Percentiles rank a stretch among this genome's conserved stretches.
phyloP scores from a whole-genome alignment of 2,329 filamentous ascomycete genomes.

The Diaporthe velutina region DNA sequence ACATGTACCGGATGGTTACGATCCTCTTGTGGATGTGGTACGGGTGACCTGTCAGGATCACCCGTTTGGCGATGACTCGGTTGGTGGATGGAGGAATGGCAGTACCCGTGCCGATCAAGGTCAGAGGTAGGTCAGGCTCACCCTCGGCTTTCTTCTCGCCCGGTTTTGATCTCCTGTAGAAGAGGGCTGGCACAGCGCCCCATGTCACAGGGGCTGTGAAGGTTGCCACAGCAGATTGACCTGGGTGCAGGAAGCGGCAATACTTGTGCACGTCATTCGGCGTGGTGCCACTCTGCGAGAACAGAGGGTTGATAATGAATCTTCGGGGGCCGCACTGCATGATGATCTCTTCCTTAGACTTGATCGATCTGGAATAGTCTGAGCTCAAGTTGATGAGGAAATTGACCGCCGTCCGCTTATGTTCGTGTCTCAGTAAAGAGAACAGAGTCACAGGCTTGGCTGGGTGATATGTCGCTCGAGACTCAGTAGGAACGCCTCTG shows the following conservation, averaged over 20 bases:
- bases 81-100: slow-evolving; percentile 80
- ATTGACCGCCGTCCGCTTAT: slow-evolving; percentile 92
- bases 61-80: slow-evolving; percentile 91
- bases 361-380: slow-evolving; percentile 81
- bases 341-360: slow-evolving; percentile 92
- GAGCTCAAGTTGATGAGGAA: slow-evolving; percentile 89
- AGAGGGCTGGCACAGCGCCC: slow-evolving; percentile 90
- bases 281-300: slow-evolving; percentile 89
- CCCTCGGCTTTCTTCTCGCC: slow-evolving; percentile 58
- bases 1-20: slow-evolving; percentile 99
- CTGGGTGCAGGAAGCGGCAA: slow-evolving; percentile 90
- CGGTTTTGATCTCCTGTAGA: slow-evolving; percentile 76
- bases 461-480: slow-evolving; percentile 63
- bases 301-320: slow-evolving; percentile 89
- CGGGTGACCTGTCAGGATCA: slow-evolving; percentile 94
- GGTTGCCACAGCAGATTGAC: slow-evolving; percentile 87
- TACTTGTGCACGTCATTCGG: slow-evolving; percentile 99
- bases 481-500: slow-evolving; percentile 59
- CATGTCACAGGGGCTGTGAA: slow-evolving; percentile 93
- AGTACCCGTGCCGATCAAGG: slow-evolving; percentile 89
- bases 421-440: slow-evolving; percentile 91
- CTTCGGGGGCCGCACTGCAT: slow-evolving; percentile 91
- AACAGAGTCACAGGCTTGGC: slow-evolving; percentile 79
- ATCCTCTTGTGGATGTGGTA: slow-evolving; percentile 99
- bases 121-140: slow-evolving; percentile 65